phyloP scores from a whole-genome alignment of 2,329 filamentous ascomycete species.

The Kalmusia sp. region DNA sequence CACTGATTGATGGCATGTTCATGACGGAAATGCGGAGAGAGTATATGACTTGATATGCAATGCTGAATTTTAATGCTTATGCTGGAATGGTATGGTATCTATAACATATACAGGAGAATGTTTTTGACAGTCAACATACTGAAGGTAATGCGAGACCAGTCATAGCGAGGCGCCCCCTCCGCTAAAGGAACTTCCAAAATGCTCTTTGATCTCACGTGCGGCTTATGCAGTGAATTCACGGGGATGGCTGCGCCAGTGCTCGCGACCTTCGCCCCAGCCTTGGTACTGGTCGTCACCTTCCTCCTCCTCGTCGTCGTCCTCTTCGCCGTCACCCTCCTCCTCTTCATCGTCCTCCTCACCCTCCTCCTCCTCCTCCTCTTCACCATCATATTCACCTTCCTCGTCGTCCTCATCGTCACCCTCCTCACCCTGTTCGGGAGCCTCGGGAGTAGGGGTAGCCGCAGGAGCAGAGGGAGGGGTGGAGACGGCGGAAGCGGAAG shows the following conservation, averaged over 20 bases:
- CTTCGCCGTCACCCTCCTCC: neutral
- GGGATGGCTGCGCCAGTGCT: slow-evolving; percentile 9
- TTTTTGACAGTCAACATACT: neutral
- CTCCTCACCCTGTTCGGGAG: neutral
- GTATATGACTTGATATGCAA: neutral
- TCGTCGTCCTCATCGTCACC: neutral
- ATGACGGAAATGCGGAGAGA: neutral
- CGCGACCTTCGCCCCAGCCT: neutral
- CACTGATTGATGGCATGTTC: neutral
- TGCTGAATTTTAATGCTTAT: neutral
- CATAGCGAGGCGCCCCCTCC: neutral
- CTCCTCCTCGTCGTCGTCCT: neutral
- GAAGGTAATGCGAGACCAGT: neutral
- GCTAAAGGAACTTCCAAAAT: too few species aligned
- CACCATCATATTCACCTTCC: neutral
- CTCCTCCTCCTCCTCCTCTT: neutral
- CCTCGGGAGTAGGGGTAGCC: neutral
- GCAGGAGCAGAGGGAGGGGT: neutral
- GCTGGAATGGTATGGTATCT: slow-evolving; percentile 3
- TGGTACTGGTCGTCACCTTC: neutral
- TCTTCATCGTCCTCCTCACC: neutral
- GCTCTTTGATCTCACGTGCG: slow-evolving; percentile 19
- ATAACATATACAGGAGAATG: slow-evolving; percentile 7
- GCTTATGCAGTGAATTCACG: slow-evolving; percentile 23
- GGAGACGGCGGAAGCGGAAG: neutral